Evolutionary conservation across 805 yeast genomes (phyloP), one percentile per base, ranked within the genome.

Genomic region (Lipomyces spencermartinsiae): DNA sequence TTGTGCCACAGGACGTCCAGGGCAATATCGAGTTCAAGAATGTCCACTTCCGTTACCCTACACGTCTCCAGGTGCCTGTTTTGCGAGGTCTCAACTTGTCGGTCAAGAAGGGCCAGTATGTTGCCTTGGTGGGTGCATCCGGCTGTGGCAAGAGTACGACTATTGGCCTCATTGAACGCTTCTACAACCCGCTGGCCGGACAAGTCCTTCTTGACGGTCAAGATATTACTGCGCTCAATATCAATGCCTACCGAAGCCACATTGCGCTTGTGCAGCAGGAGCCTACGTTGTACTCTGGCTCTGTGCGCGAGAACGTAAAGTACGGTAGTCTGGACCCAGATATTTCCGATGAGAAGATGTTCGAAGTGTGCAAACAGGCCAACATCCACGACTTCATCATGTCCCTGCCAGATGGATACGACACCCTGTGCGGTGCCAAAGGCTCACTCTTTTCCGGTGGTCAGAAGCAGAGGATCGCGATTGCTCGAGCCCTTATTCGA

Each of bases 71-170:
- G 22, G 75, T 74, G 4, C 69, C 74, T 16, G 76, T 76, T 29
- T 67, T 77, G 22, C 67, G 67, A 2, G 76, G 76, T 55, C 66
- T 76, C 34, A 66, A 71, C 59, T 62, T 76, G 35, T 55, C 58
- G 4, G 66, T 76, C 85, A 92, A 93, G 12, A 89, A 94, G 7
- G 97, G 97, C 7, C 79, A 87, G 73, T 91, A 89, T 74, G 93
- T 92, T 49, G 97, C 97, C 8, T 86, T 92, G 73, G 97, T 92
- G 19, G 97, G 97, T 1, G 89, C 96, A 93, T 3, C 88, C 91
- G 31, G 97, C 10, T 74, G 77, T 34, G 92, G 57, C 77, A 82
- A 5, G 64, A 65, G 71, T 59, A 74, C 76, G 0, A 82, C 88
- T 7, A 81, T 87, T 3, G 89, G 87, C 71, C 76, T 87, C 31